phyloP scores from a whole-genome alignment of 2,329 filamentous ascomycete species.

The Dactylellina drechsleri region DNA sequence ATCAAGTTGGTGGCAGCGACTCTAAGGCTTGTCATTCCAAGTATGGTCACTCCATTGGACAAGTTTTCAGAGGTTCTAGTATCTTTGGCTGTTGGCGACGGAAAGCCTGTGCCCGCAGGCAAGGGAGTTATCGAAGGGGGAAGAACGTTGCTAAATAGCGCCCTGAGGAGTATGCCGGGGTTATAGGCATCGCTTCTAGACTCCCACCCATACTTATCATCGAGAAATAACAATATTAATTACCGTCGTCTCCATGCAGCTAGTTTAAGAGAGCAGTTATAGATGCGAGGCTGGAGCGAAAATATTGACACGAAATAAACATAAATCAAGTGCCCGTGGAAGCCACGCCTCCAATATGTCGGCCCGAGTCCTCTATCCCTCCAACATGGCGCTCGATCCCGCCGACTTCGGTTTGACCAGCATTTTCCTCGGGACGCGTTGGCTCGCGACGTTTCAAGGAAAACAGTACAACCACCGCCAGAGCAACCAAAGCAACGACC shows the following conservation, averaged over 20 bases:
- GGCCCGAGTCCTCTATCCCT: slow-evolving; percentile 33
- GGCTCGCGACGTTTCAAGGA: slow-evolving; percentile 60
- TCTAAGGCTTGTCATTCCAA: slow-evolving; percentile 59
- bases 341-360: slow-evolving; percentile 7
- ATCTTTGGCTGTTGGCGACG: slow-evolving; percentile 65
- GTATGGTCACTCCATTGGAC: slow-evolving; percentile 63
- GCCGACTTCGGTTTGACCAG: neutral
- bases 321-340: too few relatives aligned
- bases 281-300: too few relatives aligned
- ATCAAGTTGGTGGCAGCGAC: slow-evolving; percentile 60
- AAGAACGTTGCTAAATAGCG: slow-evolving; percentile 9
- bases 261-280: too few relatives aligned
- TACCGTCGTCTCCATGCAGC: too few relatives aligned
- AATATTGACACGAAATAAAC: too few relatives aligned
- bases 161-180: slow-evolving; percentile 16
- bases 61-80: slow-evolving; percentile 65
- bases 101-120: slow-evolving; percentile 61
- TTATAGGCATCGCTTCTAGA: neutral
- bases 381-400: slow-evolving; percentile 22
- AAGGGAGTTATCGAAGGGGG: slow-evolving; percentile 61
- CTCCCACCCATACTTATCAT: too few relatives aligned
- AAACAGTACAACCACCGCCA: slow-evolving; percentile 63
- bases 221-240: too few relatives aligned
- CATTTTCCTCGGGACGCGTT: neutral
- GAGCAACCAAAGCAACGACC: slow-evolving; percentile 62